These are phyloP conservation scores for Arthrobotrys sinensis DNA, from an alignment of 2,329 filamentous ascomycete species.

Conservation along the genomic window DNA sequence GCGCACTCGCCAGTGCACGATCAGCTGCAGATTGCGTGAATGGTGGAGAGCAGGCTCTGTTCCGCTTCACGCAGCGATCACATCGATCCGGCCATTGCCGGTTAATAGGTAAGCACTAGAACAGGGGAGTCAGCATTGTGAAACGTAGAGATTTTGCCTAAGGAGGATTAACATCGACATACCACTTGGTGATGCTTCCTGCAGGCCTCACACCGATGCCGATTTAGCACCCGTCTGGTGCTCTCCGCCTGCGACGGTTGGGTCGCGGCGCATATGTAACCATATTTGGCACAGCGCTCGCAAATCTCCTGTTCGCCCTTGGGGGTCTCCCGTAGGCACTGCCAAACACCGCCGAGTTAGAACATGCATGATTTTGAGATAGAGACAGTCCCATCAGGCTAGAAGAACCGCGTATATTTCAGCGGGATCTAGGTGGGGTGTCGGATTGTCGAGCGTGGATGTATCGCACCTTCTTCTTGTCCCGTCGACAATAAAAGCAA, in stretches of 20 bases:
- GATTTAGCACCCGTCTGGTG: conserved; percentile 55
- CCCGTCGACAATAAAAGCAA: conserved; percentile 60
- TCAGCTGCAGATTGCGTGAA: conserved; percentile 56
- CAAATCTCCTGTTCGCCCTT: conserved; percentile 57
- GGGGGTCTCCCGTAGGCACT: conserved; percentile 59
- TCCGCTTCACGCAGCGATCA: conserved; percentile 59
- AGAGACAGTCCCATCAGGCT: conserved; percentile 1
- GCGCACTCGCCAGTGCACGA: conserved; percentile 56
- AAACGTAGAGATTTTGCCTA: conserved; percentile 5
- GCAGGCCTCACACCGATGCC: conserved; percentile 58
- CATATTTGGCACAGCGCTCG: conserved; percentile 60
- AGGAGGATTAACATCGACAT: conserved; percentile 20
- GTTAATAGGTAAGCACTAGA: conserved; percentile 60
- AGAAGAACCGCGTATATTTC: conserved; percentile 23
- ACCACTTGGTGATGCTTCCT: conserved; percentile 61
- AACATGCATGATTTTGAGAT: conserved; percentile 3
- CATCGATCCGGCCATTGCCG: conserved; percentile 61
- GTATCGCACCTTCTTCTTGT: conserved; percentile 61
- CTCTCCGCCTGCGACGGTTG: conserved; percentile 60
- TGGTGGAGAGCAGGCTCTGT: conserved; percentile 56
- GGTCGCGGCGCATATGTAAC: conserved; percentile 58
- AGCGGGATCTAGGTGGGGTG: conserved; percentile 24
- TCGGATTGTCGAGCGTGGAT: conserved; percentile 1
- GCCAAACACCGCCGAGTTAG: conserved; percentile 49
- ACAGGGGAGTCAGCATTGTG: conserved; percentile 43